These are phyloP conservation scores for Clarkia xantiana DNA, from an alignment of 345 rosid genomes.

Conservation along the genomic window DNA sequence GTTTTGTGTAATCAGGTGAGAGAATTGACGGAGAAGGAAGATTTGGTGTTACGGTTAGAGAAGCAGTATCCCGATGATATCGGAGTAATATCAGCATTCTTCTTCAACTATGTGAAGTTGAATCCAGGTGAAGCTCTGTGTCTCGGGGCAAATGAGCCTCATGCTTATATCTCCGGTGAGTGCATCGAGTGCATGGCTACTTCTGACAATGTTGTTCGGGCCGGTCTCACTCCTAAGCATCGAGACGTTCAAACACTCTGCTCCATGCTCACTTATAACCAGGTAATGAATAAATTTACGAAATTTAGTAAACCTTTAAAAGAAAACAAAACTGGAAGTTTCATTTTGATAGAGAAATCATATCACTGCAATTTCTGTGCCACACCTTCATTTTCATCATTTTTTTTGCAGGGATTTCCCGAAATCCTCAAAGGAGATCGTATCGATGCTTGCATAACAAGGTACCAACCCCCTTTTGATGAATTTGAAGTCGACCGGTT, in stretches of 20 bases:
- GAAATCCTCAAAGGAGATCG: constrained; percentile 70
- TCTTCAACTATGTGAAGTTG: constrained; percentile 82
- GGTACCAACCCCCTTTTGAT: constrained; percentile 84
- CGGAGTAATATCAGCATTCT: constrained; percentile 78
- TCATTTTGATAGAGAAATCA: too few relatives aligned
- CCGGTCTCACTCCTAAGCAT: constrained; percentile 92
- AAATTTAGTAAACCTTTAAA: too few relatives aligned
- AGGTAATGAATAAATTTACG: constrained; percentile 22
- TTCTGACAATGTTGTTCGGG: constrained; percentile 95
- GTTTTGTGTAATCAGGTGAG: constrained; percentile 32
- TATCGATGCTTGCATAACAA: constrained; percentile 46
- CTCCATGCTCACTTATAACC: constrained; percentile 93
- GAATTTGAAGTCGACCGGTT: constrained; percentile 69
- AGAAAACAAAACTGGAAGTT: too few relatives aligned
- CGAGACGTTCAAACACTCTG: constrained; percentile 76
- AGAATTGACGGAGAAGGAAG: constrained; percentile 73
- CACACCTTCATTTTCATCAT: too few relatives aligned
- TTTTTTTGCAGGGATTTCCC: constrained; percentile 74
- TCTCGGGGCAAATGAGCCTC: constrained; percentile 92
- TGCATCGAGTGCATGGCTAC: constrained; percentile 98
- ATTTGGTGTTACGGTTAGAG: constrained; percentile 67
- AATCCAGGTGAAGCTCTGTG: constrained; percentile 92
- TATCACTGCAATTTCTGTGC: too few relatives aligned
- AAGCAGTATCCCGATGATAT: constrained; percentile 75
- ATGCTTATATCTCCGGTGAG: constrained; percentile 81